phyloP scores from a whole-genome alignment of 176 grass and related monocot genomes.

The Carex pumila region DNA sequence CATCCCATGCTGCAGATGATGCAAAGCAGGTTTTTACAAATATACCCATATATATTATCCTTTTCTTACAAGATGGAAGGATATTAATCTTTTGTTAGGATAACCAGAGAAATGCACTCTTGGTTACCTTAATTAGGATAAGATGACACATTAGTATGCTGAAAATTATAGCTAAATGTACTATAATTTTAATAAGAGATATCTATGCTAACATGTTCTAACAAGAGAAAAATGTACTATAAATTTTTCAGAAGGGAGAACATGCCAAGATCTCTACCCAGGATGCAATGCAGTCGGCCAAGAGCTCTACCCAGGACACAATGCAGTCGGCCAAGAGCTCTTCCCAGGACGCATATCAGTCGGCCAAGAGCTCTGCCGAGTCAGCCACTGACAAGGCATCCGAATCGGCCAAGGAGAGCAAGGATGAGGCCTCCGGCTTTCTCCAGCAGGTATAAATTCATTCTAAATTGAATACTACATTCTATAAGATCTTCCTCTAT shows the following conservation, averaged over 20 bases:
- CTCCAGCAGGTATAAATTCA: slow-evolving; percentile 8
- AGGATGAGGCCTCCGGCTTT: not conserved
- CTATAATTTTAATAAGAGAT: not conserved
- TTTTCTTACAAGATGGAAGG: not conserved
- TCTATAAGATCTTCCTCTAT: not conserved
- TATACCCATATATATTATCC: not conserved
- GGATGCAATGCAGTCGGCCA: not conserved
- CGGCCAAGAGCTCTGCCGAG: not conserved
- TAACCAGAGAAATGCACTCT: not conserved
- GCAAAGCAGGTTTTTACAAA: slow-evolving; percentile 13
- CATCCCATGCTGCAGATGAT: not conserved
- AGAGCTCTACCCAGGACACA: not conserved
- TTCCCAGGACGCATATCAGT: not conserved
- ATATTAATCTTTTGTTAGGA: too few relatives aligned
- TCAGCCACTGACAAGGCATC: not conserved
- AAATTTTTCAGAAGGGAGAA: slow-evolving; percentile 3
- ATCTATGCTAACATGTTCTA: not conserved
- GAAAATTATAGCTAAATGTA: not conserved
- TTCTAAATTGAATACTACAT: not conserved
- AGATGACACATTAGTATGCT: not conserved
- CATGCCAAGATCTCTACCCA: not conserved
- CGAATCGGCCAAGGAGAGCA: not conserved
- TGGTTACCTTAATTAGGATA: not conserved
- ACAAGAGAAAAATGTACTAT: not conserved
- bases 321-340: not conserved